Evolutionary conservation across 73 alveolate species (phyloP).

Genomic region (Paramecium tetraurelia): DNA sequence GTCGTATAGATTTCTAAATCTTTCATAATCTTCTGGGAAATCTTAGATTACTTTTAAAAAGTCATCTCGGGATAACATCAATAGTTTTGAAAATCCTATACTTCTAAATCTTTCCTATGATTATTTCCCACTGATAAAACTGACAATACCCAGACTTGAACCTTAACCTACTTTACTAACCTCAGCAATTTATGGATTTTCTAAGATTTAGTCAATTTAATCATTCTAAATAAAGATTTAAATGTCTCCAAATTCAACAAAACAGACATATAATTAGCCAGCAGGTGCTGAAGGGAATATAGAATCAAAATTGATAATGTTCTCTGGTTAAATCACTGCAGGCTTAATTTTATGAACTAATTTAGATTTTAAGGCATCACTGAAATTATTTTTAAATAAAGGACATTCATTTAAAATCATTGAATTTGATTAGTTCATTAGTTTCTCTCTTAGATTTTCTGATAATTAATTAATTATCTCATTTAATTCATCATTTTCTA

Average conservation of each 20-base stretch:
- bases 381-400: neutral
- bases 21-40: constrained; percentile 61
- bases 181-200: constrained; percentile 19
- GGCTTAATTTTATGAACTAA: constrained; percentile 30
- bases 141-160: neutral
- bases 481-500: constrained; percentile 30
- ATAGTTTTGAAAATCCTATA: constrained; percentile 43
- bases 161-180: constrained; percentile 18
- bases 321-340: constrained; percentile 31
- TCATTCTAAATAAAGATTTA: constrained; percentile 15
- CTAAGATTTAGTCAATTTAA: neutral
- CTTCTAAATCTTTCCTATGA: constrained; percentile 38
- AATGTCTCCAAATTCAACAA: constrained; percentile 38
- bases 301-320: constrained; percentile 27
- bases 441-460: constrained; percentile 2
- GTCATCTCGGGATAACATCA: constrained; percentile 34
- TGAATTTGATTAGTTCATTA: constrained; percentile 14
- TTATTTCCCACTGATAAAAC: constrained; percentile 10
- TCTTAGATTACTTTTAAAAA: constrained; percentile 20
- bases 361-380: constrained; percentile 1
- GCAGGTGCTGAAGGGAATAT: neutral
- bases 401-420: constrained; percentile 4
- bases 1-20: constrained; percentile 42
- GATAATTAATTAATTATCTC: constrained; percentile 31
- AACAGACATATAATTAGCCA: constrained; percentile 6